Base-by-base conservation (phyloP, 192 early-diverging fungal species). In the Coemansia pectinata region DNA sequence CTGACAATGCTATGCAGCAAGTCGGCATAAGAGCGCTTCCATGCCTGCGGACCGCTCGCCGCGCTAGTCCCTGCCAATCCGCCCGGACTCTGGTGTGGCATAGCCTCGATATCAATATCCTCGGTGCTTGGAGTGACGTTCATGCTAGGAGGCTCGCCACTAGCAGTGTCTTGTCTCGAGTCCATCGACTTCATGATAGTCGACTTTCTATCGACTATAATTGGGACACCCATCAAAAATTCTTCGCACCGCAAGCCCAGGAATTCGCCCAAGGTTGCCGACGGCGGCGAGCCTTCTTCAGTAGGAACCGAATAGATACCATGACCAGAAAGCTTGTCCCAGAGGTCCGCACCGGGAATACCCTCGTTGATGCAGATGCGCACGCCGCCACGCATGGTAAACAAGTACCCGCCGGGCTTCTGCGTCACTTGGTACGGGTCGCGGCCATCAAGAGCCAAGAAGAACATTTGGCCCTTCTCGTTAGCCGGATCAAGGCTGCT, bases 181-280 rank as follows among this genome's bases (percentile, higher is more conserved):
- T 76, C 72, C 12, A 81, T 72, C 27, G 74, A 66, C 67, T 67
- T 70, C 38, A 70, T 64, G 10, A 73, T 71, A 29, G 68, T 58
- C 55, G 74, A 72, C 57, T 77, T 67, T 6, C 79, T 59, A 36
- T 83, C 81, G 36, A 78, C 72, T 15, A 83, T 72, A 17, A 83
- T 76, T 3, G 82, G 82, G n/a, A 80, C 69, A 3, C 82, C 82
- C 77, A 84, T 84, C 52, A 84, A 42, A 65, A 84, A 84, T 69
- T 84, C 82, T 8, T 77, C 60, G 36, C 82, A 84, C 1, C 82
- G 77, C 62, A 84, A 45, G 15, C 67, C 67, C 71, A 84, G 50
- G 57, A 84, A 79, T 55, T 84, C 82, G 62, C 76, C 70, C 48
- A 78, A 53, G 2, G 76, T 71, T 5, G 66, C 70, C 3, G 81